Conservation (phyloP, 2,329 filamentous ascomycete genomes). For the Coniochaeta sp. region DNA sequence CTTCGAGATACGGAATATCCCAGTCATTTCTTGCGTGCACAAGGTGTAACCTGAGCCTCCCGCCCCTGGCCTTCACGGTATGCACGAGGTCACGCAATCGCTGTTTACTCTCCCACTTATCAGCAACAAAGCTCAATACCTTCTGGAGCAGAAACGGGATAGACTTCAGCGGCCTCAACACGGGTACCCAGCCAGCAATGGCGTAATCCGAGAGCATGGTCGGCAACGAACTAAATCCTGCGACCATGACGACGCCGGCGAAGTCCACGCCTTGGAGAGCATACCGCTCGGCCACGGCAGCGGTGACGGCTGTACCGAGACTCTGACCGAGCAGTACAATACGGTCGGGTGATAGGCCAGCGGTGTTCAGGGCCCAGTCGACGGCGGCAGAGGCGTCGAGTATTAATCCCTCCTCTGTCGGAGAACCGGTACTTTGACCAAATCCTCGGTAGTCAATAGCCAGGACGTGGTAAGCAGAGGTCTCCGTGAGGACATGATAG, state of each 20-base stretch:
- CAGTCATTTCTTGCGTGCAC: slow-evolving; percentile 75
- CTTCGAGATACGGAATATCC: slow-evolving; percentile 73
- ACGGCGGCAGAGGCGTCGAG: slow-evolving; percentile 68
- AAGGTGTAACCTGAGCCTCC: slow-evolving; percentile 55
- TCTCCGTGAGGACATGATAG: slow-evolving; percentile 70
- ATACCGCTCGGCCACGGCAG: slow-evolving; percentile 67
- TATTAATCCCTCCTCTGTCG: slow-evolving; percentile 75
- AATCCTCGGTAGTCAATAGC: slow-evolving; percentile 89
- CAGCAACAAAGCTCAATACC: slow-evolving; percentile 59
- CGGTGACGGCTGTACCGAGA: slow-evolving; percentile 77
- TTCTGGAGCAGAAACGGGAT: slow-evolving; percentile 58
- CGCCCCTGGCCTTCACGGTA: slow-evolving; percentile 36
- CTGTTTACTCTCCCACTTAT: slow-evolving; percentile 70
- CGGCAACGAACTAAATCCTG: slow-evolving; percentile 70
- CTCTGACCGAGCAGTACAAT: slow-evolving; percentile 84
- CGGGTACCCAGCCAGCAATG: slow-evolving; percentile 68
- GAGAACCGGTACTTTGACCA: slow-evolving; percentile 70
- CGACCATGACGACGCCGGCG: slow-evolving; percentile 71
- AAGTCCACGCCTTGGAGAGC: slow-evolving; percentile 57
- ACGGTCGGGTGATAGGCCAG: slow-evolving; percentile 57
- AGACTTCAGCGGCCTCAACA: slow-evolving; percentile 65
- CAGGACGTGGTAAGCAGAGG: slow-evolving; percentile 72
- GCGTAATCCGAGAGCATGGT: slow-evolving; percentile 70
- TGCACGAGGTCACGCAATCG: slow-evolving; percentile 54
- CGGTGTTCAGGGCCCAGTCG: slow-evolving; percentile 61